Base-by-base conservation (phyloP, 345 rosid genomes). In the Adansonia digitata region DNA sequence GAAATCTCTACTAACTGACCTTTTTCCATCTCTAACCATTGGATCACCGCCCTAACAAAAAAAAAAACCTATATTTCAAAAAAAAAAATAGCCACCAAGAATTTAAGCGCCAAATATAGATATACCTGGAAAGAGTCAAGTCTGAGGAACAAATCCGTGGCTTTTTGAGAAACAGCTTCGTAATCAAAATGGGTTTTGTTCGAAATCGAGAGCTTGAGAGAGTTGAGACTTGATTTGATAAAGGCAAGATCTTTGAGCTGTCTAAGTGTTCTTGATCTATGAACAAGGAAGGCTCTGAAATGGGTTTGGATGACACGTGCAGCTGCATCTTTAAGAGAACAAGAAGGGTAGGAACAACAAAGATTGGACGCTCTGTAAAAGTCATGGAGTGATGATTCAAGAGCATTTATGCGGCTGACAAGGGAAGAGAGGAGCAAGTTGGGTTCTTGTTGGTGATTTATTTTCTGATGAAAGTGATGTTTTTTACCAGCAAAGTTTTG, bases 101-200 rank as follows among this genome's bases (percentile, higher is more conserved):
- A 18, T 62, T 35, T 7, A 35, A 27, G 8, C 27, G 5, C 37
- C 18, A 12, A 57, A 57, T 22, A 18, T 52, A 60, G 61, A 18
- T 34, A 26, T 85, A 94, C 98, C 95, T 88, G 90, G 83, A 92
- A 78, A 59, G 90, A 90, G 79, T 92, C 97, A n/a, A 92, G 86
- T 48, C 85, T 80, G 42, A 87, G 85, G 72, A 92, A 91, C 87
- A 92, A 85, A 67, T 82, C 87, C 82, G 80, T 82, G 75, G 88
- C 91, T 82, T 85, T 85, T 53, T 77, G 85, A 75, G 95, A 89
- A 73, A 87, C 82, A 69, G 59, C 73, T 5, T 74, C 80, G 15
- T 39, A 82, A 77, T 84, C 86, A 72, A 88, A 78, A 79, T 72
- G 84, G 76, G 84, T 43, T 78, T 81, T 83, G 26, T 71, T 81